phyloP scores from a whole-genome alignment of 2,329 filamentous ascomycete genomes.

The Myotisia sp. region DNA sequence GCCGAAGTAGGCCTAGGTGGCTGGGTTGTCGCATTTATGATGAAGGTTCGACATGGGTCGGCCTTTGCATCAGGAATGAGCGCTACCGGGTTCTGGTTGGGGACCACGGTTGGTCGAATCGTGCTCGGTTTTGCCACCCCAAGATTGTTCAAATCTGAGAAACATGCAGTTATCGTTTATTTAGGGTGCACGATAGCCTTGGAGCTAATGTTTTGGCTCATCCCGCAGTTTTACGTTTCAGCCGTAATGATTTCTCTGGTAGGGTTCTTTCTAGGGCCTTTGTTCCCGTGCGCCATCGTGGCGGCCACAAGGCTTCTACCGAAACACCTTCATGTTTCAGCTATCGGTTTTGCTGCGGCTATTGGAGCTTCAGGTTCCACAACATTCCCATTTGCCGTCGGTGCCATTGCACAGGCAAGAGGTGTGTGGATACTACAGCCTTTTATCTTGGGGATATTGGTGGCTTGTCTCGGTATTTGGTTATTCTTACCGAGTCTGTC shows the following conservation, averaged over 20 bases:
- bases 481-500: constrained; percentile 14
- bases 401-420: constrained; percentile 32
- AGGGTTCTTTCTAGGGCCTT: constrained; percentile 62
- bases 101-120: constrained; percentile 57
- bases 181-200: constrained; percentile 47
- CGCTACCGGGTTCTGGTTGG: constrained; percentile 66
- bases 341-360: constrained; percentile 62
- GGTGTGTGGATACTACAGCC: constrained; percentile 46
- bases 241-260: constrained; percentile 55
- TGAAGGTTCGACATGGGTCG: constrained; percentile 48
- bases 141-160: constrained; percentile 56
- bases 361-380: constrained; percentile 56
- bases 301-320: constrained; percentile 58
- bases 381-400: constrained; percentile 27
- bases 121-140: constrained; percentile 59
- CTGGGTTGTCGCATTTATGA: constrained; percentile 69
- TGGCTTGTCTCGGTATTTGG: background rate
- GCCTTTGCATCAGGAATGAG: constrained; percentile 55
- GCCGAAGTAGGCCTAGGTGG: constrained; percentile 52
- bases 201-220: constrained; percentile 64
- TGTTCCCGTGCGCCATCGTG: constrained; percentile 61
- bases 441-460: constrained; percentile 36
- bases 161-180: constrained; percentile 46
- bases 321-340: constrained; percentile 54
- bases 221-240: constrained; percentile 56